Base-by-base conservation (phyloP, 768 basidiomycete genomes). In the Paxillus ammoniavirescens region DNA sequence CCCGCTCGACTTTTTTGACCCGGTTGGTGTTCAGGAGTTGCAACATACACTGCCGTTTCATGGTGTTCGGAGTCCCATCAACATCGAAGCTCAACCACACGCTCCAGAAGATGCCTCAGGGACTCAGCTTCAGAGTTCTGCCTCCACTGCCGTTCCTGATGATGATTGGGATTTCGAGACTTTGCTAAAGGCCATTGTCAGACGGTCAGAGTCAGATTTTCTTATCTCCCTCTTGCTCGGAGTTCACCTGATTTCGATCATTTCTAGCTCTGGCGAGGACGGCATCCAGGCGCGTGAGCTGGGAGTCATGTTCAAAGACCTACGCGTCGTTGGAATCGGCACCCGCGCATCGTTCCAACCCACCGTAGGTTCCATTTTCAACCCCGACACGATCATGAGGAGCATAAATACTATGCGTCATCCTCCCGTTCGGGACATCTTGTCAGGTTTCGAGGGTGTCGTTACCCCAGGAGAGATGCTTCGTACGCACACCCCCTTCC, bases 391-490 rank as follows among this genome's bases (percentile, higher is more conserved):
- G 8, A 58, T 81, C 17, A 33, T 73, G 26, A 65, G 65, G 31
- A 65, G 69, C n/a, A 61, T 82, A 4, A 75, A 76, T 23, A 72
- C 71, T 3, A 53, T 75, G 6, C 75, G 81, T 21, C 84, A 87
- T 48, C 89, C 89, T 3, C 80, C 83, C 3, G 67, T 86, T 6
- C 77, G 83, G 13, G 79, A 77, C 53, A 87, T 90, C 43, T 70
- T 91, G 35, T 73, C 75, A 17, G 78, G 75, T 13, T 84, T 90
- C 54, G 82, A 86, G 40, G 88, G 87, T 10, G 74, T 82, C 2
- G 75, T 89, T 12, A 75, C 80, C 5, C 80, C 85, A 0, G 86
- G 87, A 14, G 87, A 91, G 70, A 89, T 91, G 89, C 76, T 89
- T 33, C 73, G 89, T 83, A 61, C 59, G 76, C 78, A 73, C 75